Percentiles rank a stretch among this genome's conserved stretches.
Evolutionary conservation across 371 early-diverging fungal genomes (phyloP).

Genomic region (Mortierella sp.): DNA sequence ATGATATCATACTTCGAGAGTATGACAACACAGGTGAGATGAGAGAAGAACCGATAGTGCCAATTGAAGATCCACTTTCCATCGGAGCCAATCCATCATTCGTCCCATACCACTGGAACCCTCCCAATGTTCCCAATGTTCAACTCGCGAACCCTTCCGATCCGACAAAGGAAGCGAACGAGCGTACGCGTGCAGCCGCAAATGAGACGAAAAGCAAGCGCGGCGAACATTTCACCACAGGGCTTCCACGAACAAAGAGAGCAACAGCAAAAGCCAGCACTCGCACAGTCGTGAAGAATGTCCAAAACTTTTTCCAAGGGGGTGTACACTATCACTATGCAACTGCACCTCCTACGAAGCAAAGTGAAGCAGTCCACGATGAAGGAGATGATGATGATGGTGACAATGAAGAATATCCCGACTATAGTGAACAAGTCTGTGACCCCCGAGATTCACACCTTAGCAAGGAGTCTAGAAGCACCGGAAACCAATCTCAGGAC

Average conservation of each 20-base stretch:
- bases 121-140: neutral
- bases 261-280: neutral
- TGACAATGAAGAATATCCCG: too few species aligned
- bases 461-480: too few species aligned
- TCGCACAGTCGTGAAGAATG: neutral
- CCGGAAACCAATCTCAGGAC: neutral
- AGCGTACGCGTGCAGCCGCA: neutral
- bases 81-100: neutral
- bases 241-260: neutral
- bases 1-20: neutral
- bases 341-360: neutral
- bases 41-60: neutral
- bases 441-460: too few species aligned
- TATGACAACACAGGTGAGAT: neutral
- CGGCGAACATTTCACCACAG: neutral
- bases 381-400: neutral
- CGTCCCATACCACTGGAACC: neutral
- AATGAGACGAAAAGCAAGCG: neutral
- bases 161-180: neutral
- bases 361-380: neutral
- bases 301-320: constrained; percentile 18
- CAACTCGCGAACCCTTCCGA: neutral
- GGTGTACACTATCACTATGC: constrained; percentile 23
- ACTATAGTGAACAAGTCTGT: too few species aligned
- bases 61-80: neutral